phyloP scores from a whole-genome alignment of 1,284 basidiomycete species.

The Hemileia vastatrix region DNA sequence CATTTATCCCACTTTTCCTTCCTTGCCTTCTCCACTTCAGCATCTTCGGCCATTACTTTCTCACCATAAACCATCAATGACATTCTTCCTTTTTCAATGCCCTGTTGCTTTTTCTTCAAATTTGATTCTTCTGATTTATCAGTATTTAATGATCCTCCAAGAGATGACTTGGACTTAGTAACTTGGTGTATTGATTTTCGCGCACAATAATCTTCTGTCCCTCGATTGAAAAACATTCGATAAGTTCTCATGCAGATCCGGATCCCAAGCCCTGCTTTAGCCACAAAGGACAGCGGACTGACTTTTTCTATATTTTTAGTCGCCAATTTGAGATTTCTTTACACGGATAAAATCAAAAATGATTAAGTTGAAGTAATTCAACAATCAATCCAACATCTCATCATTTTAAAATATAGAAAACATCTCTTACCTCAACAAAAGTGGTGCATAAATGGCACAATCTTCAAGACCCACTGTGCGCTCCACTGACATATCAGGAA shows the following conservation, averaged over 20 bases:
- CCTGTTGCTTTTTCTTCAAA: not conserved
- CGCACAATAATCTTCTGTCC: conserved; percentile 45
- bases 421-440: conserved; percentile 17
- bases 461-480: conserved; percentile 27
- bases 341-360: not conserved
- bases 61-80: no score
- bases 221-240: conserved; percentile 46
- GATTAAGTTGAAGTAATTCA: no score
- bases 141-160: no score
- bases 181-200: conserved; percentile 15
- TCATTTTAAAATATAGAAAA: conserved; percentile 24
- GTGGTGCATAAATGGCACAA: conserved; percentile 20
- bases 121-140: not conserved
- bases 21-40: not conserved
- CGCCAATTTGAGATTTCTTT: conserved; percentile 16
- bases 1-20: not conserved
- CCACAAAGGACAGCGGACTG: conserved; percentile 8
- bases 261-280: conserved; percentile 31
- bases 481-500: conserved; percentile 26
- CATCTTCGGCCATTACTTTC: not conserved
- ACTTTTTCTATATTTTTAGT: conserved; percentile 24
- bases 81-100: not conserved
- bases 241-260: conserved; percentile 47
- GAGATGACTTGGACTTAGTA: not conserved
- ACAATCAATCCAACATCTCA: not conserved